Conservation (phyloP, 345 rosid genomes). For the Corymbia maculata region DNA sequence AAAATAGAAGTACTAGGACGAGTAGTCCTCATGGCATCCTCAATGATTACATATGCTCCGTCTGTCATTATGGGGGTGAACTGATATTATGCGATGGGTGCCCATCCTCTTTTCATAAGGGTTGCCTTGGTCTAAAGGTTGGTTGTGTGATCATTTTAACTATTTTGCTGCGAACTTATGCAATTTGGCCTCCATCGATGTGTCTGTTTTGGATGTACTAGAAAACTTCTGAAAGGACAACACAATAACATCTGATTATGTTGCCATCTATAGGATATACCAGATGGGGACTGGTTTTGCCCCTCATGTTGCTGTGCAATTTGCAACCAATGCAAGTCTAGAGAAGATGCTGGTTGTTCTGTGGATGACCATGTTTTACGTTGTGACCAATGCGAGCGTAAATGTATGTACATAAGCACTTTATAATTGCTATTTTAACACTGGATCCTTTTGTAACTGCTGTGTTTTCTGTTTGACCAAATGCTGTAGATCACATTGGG, state of each 20-base stretch:
- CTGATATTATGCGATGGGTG: constrained; percentile 69
- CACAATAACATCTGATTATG: neutral
- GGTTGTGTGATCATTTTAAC: neutral
- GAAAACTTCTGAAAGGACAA: neutral
- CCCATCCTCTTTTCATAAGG: constrained; percentile 75
- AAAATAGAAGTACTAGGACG: constrained; percentile 11
- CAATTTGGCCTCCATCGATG: neutral
- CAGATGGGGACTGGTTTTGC: constrained; percentile 88
- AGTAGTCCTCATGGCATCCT: constrained; percentile 16
- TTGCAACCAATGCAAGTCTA: constrained; percentile 28
- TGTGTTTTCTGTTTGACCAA: neutral
- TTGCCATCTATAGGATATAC: constrained; percentile 35
- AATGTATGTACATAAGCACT: constrained; percentile 22
- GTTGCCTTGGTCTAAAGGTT: constrained; percentile 66
- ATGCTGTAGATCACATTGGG: constrained; percentile 40
- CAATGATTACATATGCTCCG: constrained; percentile 56
- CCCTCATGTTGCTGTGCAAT: constrained; percentile 68
- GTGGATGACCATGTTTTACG: constrained; percentile 13
- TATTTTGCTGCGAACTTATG: neutral
- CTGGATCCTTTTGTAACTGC: neutral
- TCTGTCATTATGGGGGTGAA: constrained; percentile 80
- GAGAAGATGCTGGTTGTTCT: constrained; percentile 9
- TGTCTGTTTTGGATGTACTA: neutral
- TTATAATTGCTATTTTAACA: neutral
- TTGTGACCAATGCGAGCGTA: constrained; percentile 61